Evolutionary conservation across 495 filamentous ascomycete species (phyloP), one percentile per base, ranked within the genome.

Genomic region (Aspergillus ellipticus): DNA sequence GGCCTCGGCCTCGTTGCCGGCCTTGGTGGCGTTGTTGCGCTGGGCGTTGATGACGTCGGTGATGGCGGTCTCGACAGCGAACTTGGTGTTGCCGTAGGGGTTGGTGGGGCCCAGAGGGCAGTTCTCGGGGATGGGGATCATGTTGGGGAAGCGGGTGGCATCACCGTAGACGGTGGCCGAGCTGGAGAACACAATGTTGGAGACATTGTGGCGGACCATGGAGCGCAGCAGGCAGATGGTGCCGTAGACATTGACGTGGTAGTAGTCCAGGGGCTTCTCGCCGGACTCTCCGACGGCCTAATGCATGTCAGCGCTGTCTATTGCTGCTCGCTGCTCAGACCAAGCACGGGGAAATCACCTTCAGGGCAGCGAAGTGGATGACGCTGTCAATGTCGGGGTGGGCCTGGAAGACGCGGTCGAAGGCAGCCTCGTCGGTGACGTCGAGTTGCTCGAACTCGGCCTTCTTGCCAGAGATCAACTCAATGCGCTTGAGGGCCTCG

Each of bases 91-190:
- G 31, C 94, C 94, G 74, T 98, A 98, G 11, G 94, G 90, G 81
- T 97, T 98, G 50, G 93, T 98, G 19, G 94, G 91, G 42, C 89
- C 92, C 60, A 96, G 88, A 42, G 94, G 94, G 81, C 94, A 98
- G 66, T 89, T 75, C 77, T 98, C 94, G 31, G 95, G 94, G 67
- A 98, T 98, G 61, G 94, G 94, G 63, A 98, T 97, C 95, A 98
- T 97, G 78, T 95, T 87, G 62, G 87, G 85, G 74, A 96, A 88
- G 71, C 90, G 90, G 47, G 95, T 98, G 48, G 95, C 94, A 75
- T 98, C 94, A 56, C 94, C 94, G 68, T 98, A 98, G 68, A 98
- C 94, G 60, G 94, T 96, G 28, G 92, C 92, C 7, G 92, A 96
- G 66, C 84, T 96, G 50, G 92, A 96, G 79, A 98, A 98, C 71